These are phyloP conservation scores for Tuber microsphaerosporum DNA, from an alignment of 495 filamentous ascomycete genomes.

Conservation along the genomic window DNA sequence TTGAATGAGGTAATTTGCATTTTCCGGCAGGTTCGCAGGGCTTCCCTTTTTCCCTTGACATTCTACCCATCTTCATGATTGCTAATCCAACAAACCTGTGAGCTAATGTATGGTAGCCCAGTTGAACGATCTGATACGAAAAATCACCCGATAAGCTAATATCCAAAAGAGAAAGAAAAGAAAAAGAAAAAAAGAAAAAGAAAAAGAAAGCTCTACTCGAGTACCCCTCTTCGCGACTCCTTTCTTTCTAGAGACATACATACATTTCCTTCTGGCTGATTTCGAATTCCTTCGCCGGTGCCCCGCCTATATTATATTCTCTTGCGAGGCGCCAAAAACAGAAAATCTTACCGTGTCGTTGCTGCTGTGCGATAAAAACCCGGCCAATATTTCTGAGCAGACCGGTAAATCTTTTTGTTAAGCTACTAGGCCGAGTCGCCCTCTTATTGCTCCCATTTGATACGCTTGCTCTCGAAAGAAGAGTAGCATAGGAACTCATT, in stretches of 20 bases:
- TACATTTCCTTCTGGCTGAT: background rate
- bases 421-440: background rate
- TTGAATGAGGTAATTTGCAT: background rate
- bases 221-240: background rate
- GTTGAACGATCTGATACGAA: background rate
- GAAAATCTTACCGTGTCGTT: background rate
- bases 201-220: background rate
- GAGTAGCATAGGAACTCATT: constrained; percentile 76
- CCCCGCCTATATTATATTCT: background rate
- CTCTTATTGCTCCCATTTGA: constrained; percentile 46
- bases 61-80: background rate
- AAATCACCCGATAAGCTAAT: background rate
- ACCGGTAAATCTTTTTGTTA: background rate
- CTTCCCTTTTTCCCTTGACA: background rate
- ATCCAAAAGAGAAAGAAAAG: background rate
- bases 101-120: background rate
- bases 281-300: background rate
- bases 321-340: background rate
- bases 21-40: background rate
- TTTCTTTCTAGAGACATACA: background rate
- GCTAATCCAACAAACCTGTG: background rate
- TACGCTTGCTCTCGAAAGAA: constrained; percentile 57
- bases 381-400: background rate
- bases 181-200: background rate
- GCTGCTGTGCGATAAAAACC: background rate